phyloP scores from a whole-genome alignment of 495 filamentous ascomycete genomes.

The Cercophora scortea region DNA sequence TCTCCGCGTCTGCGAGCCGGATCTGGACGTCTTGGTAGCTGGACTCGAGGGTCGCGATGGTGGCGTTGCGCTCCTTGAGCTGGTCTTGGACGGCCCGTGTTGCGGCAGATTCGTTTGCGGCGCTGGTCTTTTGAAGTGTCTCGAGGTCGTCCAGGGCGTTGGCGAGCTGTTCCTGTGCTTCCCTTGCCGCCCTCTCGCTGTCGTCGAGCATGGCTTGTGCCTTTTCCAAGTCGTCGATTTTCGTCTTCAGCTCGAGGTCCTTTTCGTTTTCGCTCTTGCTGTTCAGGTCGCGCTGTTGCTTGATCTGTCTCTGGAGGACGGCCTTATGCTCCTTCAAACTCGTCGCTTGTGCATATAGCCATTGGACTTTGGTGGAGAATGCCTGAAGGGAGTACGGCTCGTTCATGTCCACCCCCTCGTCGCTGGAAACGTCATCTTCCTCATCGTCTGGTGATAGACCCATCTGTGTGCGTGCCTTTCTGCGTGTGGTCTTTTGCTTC shows the following conservation, averaged over 20 bases:
- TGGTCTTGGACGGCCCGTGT: constrained; percentile 37
- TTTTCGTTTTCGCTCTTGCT: constrained; percentile 55
- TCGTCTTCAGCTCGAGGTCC: constrained; percentile 43
- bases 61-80: constrained; percentile 40
- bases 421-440: constrained; percentile 39
- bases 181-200: constrained; percentile 40
- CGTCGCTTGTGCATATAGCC: constrained; percentile 56
- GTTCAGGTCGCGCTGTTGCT: constrained; percentile 86
- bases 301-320: constrained; percentile 78
- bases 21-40: constrained; percentile 31
- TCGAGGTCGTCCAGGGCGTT: constrained; percentile 48
- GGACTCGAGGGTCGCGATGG: constrained; percentile 41
- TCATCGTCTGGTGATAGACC: constrained; percentile 32
- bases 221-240: constrained; percentile 46
- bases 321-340: constrained; percentile 75
- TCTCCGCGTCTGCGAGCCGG: constrained; percentile 21
- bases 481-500: constrained; percentile 42
- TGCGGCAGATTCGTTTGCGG: constrained; percentile 23
- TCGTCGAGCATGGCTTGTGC: constrained; percentile 40
- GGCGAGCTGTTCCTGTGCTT: constrained; percentile 35
- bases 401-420: constrained; percentile 40
- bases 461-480: constrained; percentile 36
- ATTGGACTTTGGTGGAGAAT: constrained; percentile 71
- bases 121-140: constrained; percentile 27
- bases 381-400: constrained; percentile 58